These are phyloP conservation scores for Brasilioporus rufonigricans DNA, from an alignment of 768 basidiomycete genomes.

Conservation along the genomic window DNA sequence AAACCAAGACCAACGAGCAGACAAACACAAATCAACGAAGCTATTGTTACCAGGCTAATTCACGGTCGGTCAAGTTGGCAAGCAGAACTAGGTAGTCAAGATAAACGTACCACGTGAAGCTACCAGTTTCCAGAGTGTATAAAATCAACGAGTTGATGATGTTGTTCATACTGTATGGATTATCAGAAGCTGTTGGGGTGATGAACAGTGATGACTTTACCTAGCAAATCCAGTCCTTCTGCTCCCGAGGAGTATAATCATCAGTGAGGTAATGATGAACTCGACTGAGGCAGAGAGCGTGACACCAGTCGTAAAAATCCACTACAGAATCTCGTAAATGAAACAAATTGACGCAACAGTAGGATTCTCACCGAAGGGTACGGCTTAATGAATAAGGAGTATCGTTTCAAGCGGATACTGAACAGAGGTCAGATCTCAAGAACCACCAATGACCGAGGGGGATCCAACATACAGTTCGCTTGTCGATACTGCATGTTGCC, in stretches of 20 bases:
- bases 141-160: slow-evolving; percentile 49
- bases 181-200: background rate
- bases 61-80: background rate
- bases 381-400: slow-evolving; percentile 30
- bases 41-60: slow-evolving; percentile 30
- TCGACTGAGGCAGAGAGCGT: slow-evolving; percentile 35
- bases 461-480: slow-evolving; percentile 25
- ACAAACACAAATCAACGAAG: slow-evolving; percentile 33
- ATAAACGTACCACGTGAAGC: slow-evolving; percentile 40
- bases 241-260: slow-evolving; percentile 31
- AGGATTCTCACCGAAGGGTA: slow-evolving; percentile 26
- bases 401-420: slow-evolving; percentile 29
- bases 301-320: slow-evolving; percentile 31
- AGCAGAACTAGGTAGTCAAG: background rate
- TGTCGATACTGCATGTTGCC: slow-evolving; percentile 24
- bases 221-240: slow-evolving; percentile 32
- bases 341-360: background rate
- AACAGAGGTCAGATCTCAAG: background rate
- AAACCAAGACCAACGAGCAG: background rate
- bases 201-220: background rate
- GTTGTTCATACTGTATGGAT: slow-evolving; percentile 40
- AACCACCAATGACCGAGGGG: fast-evolving
- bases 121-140: slow-evolving; percentile 53
- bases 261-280: slow-evolving; percentile 28
- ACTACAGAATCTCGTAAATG: slow-evolving; percentile 13